Base-by-base conservation (phyloP, 192 early-diverging fungal species). In the Tieghemiomyces parasiticus region DNA sequence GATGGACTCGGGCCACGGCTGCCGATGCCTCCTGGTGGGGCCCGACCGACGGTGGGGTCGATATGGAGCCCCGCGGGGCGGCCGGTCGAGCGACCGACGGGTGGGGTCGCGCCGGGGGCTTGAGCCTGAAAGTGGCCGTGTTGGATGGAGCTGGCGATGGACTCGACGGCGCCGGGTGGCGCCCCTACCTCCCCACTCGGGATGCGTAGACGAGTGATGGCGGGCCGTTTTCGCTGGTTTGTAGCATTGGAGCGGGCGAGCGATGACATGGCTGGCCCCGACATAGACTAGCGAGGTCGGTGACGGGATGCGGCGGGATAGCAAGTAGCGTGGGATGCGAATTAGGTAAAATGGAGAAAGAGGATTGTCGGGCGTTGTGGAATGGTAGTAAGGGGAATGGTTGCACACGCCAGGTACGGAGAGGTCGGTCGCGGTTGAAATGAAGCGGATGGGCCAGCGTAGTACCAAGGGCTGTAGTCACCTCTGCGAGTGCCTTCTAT, bases 171-270 rank as follows among this genome's bases (percentile, higher is more conserved):
- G 31, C 33, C 48, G 52, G 33, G 28, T 3, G 19, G 16, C 0
- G 34, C n/a, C 16, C 16, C 16, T 61, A 53, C 45, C 54, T 58
- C 12, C 46, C 28, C 61, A 65, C 32, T 10, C 58, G 66, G 30
- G 61, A 50, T 46, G 49, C 33, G 60, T 9, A 56, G 38, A 9
- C 24, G 48, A 0, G 65, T 67, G 2, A 65, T 63, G 2, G 67
- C 65, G 4, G 67, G 62, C 14, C 67, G 51, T 16, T n/a, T n/a
- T 16, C 69, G 47, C 28, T 51, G 60, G 26, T 67, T 31, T 19
- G 73, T 75, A n/a, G 74, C 74, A 62, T 76, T 75, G 25, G 74
- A 75, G 16, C 74, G 65, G 55, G 70, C 72, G 1, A 75, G 61
- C n/a, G 70, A 75, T 2, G 73, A 49, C 73, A 74, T 74, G 58